These are phyloP conservation scores for Immersiporthe knoxdaviesiana DNA, from an alignment of 2,329 filamentous ascomycete genomes.

Conservation along the genomic window DNA sequence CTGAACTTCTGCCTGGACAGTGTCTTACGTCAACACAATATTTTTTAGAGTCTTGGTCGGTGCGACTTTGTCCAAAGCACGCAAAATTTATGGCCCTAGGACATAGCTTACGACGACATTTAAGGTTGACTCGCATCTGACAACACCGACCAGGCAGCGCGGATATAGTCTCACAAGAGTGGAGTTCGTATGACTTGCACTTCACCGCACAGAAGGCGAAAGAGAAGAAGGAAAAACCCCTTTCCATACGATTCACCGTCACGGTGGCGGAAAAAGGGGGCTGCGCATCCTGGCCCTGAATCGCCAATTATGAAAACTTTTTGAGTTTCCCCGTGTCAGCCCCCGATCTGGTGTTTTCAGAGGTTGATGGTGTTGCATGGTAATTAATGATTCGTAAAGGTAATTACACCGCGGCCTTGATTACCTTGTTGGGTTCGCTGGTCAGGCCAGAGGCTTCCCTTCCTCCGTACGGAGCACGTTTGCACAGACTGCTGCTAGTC, in stretches of 20 bases:
- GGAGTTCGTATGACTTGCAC: neutral
- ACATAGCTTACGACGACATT: neutral
- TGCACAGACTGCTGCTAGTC: neutral
- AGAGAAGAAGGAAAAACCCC: too few relatives aligned
- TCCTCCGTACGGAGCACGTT: neutral
- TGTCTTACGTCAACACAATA: neutral
- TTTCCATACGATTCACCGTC: neutral
- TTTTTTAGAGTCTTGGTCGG: neutral
- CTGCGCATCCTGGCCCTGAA: neutral
- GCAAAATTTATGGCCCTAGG: neutral
- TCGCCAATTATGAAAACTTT: neutral
- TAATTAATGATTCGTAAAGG: neutral
- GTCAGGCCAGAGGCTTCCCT: neutral
- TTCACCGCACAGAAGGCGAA: neutral
- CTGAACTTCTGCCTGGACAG: neutral
- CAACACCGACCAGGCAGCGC: neutral
- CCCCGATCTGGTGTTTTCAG: neutral
- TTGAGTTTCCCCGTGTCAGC: neutral
- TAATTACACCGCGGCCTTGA: neutral
- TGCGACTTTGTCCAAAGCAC: neutral
- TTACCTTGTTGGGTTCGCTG: neutral
- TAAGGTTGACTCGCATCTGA: neutral
- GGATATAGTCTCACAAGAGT: neutral
- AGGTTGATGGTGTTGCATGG: neutral
- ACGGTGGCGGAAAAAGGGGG: conserved; percentile 14